These are phyloP conservation scores for Kuraishia piskuri DNA, from an alignment of 805 yeast genomes.

Conservation along the genomic window DNA sequence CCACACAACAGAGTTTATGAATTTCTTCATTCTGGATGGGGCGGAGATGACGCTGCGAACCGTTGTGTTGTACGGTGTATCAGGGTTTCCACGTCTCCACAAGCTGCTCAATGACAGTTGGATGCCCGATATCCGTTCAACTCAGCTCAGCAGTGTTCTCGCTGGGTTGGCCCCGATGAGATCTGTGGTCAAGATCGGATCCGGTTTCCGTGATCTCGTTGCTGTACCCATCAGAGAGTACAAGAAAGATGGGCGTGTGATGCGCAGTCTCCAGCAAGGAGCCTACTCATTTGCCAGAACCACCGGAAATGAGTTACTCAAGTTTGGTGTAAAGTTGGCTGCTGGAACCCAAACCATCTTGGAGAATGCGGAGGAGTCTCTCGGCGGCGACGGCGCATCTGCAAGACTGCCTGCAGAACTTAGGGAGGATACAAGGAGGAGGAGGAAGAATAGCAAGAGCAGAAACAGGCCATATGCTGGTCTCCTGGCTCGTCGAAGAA, in stretches of 20 bases:
- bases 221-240: constrained; percentile 71
- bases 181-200: constrained; percentile 68
- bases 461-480: neutral
- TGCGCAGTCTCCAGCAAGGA: constrained; percentile 69
- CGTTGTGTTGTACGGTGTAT: constrained; percentile 61
- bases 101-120: constrained; percentile 56
- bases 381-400: constrained; percentile 67
- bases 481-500: neutral
- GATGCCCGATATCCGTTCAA: constrained; percentile 82
- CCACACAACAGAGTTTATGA: constrained; percentile 77
- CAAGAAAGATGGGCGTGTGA: constrained; percentile 58
- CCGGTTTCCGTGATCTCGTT: constrained; percentile 67
- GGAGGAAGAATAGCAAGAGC: neutral
- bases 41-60: constrained; percentile 61
- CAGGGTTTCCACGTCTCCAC: constrained; percentile 61
- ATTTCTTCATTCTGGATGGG: constrained; percentile 83
- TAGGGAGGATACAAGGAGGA: neutral
- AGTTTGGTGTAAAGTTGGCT: constrained; percentile 77
- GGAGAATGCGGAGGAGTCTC: constrained; percentile 69
- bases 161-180: constrained; percentile 80
- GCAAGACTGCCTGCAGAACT: constrained; percentile 24
- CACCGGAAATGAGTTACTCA: constrained; percentile 72
- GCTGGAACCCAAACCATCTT: constrained; percentile 80
- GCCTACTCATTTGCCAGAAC: constrained; percentile 64
- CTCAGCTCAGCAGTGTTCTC: constrained; percentile 72